A percentile compares a stretch with the other conserved stretches of the same genome.
phyloP scores from a whole-genome alignment of 2,329 filamentous ascomycete species.

The Pleoardoris graminearum region DNA sequence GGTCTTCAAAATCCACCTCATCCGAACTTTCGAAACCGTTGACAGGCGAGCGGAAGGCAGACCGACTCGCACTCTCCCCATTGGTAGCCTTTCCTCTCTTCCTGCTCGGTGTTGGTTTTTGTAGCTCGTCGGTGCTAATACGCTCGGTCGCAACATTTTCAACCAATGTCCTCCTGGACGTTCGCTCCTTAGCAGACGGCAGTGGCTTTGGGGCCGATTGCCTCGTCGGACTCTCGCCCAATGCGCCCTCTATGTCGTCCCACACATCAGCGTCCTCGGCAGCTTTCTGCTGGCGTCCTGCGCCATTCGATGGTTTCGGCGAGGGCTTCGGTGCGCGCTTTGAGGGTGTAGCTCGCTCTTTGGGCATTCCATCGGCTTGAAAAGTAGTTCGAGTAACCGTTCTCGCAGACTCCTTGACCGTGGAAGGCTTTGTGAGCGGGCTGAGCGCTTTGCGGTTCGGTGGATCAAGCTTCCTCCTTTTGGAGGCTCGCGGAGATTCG shows the following conservation, averaged over 20 bases:
- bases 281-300: constrained; percentile 9
- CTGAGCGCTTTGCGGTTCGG: constrained; percentile 27
- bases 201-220: neutral
- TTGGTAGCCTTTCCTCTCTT: constrained; percentile 21
- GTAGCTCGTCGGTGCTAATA: constrained; percentile 17
- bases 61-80: constrained; percentile 21
- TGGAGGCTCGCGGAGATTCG: constrained; percentile 40
- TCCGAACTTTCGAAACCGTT: constrained; percentile 16
- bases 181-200: constrained; percentile 13
- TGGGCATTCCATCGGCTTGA: constrained; percentile 15
- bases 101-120: constrained; percentile 23
- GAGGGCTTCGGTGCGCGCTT: constrained; percentile 19
- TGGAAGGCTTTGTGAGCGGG: constrained; percentile 24
- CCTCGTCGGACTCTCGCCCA: constrained; percentile 29
- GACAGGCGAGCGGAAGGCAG: constrained; percentile 12
- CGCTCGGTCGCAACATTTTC: constrained; percentile 1
- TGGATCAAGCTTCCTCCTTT: constrained; percentile 43
- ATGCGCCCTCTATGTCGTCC: constrained; percentile 50
- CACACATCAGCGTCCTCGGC: constrained; percentile 42
- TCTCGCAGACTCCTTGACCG: constrained; percentile 26
- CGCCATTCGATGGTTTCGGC: neutral
- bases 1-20: constrained; percentile 17
- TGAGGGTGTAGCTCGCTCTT: constrained; percentile 9
- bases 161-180: neutral
- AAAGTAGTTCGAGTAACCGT: constrained; percentile 22